Conservation (phyloP, 345 rosid genomes). For the Lumnitzera racemosa region DNA sequence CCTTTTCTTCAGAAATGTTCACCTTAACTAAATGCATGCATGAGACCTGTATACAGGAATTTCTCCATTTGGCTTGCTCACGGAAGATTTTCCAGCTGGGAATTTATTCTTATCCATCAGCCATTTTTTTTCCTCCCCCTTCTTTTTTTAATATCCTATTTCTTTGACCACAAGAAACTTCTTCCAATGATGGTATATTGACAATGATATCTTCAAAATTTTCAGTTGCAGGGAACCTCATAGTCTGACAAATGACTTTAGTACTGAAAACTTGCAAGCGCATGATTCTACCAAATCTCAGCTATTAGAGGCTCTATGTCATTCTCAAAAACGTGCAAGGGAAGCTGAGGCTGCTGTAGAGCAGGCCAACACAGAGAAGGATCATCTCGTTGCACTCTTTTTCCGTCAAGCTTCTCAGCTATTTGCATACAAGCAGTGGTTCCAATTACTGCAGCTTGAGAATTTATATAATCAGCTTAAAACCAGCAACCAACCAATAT, state of each 20-base stretch:
- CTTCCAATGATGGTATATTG: no score
- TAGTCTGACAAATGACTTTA: conserved; percentile 14
- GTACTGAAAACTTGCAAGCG: conserved; percentile 26
- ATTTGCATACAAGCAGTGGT: conserved; percentile 85
- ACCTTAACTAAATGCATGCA: no score
- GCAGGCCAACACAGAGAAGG: conserved; percentile 76
- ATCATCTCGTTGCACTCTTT: conserved; percentile 62
- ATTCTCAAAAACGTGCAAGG: conserved; percentile 93
- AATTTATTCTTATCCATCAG: no score
- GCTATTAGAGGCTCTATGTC: conserved; percentile 81
- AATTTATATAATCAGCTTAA: conserved; percentile 51
- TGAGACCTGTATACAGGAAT: no score
- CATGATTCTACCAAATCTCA: conserved; percentile 54
- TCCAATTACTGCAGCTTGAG: conserved; percentile 76
- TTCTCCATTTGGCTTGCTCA: no score
- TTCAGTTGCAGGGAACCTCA: conserved; percentile 13
- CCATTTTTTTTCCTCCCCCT: no score
- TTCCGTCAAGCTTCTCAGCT: conserved; percentile 89
- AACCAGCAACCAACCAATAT: conserved; percentile 42
- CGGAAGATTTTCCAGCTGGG: no score
- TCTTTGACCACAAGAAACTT: no score
- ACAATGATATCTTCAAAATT: conserved; percentile 1
- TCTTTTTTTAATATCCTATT: no score
- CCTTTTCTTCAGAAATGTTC: no score
- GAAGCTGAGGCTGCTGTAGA: conserved; percentile 88